These are phyloP conservation scores for Stemphylium vesicarium DNA, from an alignment of 2,329 filamentous ascomycete genomes.

Conservation along the genomic window DNA sequence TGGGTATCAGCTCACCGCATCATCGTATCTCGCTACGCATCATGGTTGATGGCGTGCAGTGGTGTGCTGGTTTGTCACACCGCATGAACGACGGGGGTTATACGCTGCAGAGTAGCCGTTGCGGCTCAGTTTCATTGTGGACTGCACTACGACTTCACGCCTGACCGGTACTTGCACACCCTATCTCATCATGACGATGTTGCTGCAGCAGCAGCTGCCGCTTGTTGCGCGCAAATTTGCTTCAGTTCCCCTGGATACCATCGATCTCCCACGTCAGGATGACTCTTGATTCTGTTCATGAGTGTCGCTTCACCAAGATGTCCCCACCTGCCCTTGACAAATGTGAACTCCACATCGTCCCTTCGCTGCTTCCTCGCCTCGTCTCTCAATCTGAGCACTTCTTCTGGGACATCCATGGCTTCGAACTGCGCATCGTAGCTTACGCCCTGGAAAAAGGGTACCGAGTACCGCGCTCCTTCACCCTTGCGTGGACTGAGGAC, in stretches of 20 bases:
- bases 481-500: conserved; percentile 77
- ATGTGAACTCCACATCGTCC: conserved; percentile 84
- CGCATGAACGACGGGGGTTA: conserved; percentile 11
- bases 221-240: conserved; percentile 52
- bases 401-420: conserved; percentile 71
- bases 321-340: conserved; percentile 70
- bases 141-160: conserved; percentile 2
- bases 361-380: conserved; percentile 66
- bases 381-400: conserved; percentile 67
- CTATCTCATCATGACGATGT: conserved; percentile 3
- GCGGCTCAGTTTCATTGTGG: conserved; percentile 3
- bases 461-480: conserved; percentile 74
- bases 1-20: conserved; percentile 15
- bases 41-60: not conserved
- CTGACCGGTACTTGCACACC: not conserved
- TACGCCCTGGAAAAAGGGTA: conserved; percentile 90
- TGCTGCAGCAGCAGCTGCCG: conserved; percentile 24
- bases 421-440: conserved; percentile 80
- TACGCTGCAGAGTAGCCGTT: not conserved
- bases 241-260: conserved; percentile 62
- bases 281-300: conserved; percentile 83
- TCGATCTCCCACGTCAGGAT: conserved; percentile 82
- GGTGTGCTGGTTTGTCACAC: conserved; percentile 15
- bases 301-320: conserved; percentile 82
- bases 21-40: conserved; percentile 5